Conservation (phyloP, 2,329 filamentous ascomycete species). For the Cadophora luteo-olivacea region DNA sequence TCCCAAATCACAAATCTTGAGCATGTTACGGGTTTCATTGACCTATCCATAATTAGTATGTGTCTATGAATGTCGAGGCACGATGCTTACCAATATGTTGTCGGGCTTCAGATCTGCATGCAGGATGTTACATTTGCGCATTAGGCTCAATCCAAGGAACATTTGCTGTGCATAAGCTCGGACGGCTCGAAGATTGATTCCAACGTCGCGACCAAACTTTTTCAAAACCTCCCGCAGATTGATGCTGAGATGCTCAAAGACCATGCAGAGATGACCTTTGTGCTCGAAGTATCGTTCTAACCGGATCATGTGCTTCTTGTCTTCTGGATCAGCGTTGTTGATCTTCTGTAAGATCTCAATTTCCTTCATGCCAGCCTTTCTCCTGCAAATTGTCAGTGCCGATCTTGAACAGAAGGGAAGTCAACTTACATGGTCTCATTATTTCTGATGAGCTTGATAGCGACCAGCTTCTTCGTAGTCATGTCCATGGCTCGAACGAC, state of each 20-base stretch:
- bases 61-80: neutral
- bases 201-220: constrained; percentile 93
- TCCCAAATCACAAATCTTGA: constrained; percentile 96
- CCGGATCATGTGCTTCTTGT: constrained; percentile 90
- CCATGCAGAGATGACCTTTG: constrained; percentile 94
- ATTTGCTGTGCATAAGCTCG: constrained; percentile 92
- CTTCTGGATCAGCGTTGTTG: constrained; percentile 82
- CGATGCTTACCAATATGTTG: constrained; percentile 72
- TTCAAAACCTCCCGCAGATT: constrained; percentile 94
- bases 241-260: constrained; percentile 93
- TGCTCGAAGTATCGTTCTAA: constrained; percentile 90
- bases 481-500: constrained; percentile 89
- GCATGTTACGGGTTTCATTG: constrained; percentile 79
- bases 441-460: constrained; percentile 97
- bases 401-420: neutral
- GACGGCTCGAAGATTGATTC: constrained; percentile 88
- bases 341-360: constrained; percentile 92
- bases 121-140: constrained; percentile 91
- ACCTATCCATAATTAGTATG: constrained; percentile 52
- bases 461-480: constrained; percentile 77
- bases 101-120: constrained; percentile 98
- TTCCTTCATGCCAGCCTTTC: constrained; percentile 91
- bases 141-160: constrained; percentile 84
- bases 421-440: constrained; percentile 79
- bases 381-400: constrained; percentile 48